Evolutionary conservation across 352 stramenopile species (phyloP).

Genomic region (Globisporangium spiculum): DNA sequence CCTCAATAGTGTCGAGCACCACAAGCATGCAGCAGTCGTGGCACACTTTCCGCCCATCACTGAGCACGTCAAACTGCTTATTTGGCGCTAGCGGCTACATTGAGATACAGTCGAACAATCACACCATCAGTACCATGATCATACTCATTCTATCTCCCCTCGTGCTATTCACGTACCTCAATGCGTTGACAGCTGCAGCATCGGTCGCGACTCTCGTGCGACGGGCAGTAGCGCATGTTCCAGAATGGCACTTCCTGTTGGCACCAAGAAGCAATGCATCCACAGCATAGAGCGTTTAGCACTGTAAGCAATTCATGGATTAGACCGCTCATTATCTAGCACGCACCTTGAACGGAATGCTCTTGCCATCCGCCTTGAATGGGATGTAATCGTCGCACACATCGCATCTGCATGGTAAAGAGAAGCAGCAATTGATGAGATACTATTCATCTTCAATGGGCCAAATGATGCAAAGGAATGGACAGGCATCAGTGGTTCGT

Average conservation of each 20-base stretch:
- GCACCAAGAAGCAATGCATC: background rate
- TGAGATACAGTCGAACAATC: background rate
- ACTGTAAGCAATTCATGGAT: background rate
- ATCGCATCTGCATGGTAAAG: slow-evolving; percentile 37
- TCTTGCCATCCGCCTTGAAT: slow-evolving; percentile 34
- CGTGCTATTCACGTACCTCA: slow-evolving; percentile 28
- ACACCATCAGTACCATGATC: background rate
- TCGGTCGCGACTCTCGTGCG: slow-evolving; percentile 58
- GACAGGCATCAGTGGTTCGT: slow-evolving; percentile 2
- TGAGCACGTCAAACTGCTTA: slow-evolving; percentile 55
- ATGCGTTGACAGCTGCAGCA: slow-evolving; percentile 74
- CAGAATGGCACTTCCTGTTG: slow-evolving; percentile 60
- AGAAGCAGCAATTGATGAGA: background rate
- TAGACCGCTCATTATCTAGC: background rate
- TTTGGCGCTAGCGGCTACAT: slow-evolving; percentile 22
- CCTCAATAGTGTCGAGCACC: slow-evolving; percentile 61
- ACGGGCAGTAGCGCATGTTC: slow-evolving; percentile 56
- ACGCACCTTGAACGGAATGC: slow-evolving; percentile 53
- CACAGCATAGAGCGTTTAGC: background rate
- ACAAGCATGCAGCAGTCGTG: slow-evolving; percentile 56
- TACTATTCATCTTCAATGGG: background rate
- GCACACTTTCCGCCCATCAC: slow-evolving; percentile 65
- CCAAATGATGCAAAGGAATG: background rate
- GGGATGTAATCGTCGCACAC: slow-evolving; percentile 63
- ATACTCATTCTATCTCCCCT: background rate